phyloP scores from a whole-genome alignment of 108 stramenopile genomes.

The Skeletonema menzelii region DNA sequence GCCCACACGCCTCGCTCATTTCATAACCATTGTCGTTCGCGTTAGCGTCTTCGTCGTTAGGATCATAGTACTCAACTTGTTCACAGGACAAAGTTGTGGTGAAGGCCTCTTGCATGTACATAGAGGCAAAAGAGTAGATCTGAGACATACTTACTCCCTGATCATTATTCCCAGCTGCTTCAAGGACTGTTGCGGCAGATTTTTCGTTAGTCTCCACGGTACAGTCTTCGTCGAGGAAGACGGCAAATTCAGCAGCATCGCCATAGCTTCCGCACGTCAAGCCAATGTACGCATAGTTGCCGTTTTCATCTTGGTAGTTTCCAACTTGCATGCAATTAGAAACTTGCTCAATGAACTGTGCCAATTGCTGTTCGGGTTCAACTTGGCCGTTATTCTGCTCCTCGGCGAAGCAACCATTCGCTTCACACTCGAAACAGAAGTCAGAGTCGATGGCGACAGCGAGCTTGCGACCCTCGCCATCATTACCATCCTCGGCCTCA shows the following conservation, averaged over 20 bases:
- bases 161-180: not conserved
- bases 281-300: conserved; percentile 39
- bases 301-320: not conserved
- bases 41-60: not conserved
- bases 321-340: conserved; percentile 36
- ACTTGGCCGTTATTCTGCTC: conserved; percentile 33
- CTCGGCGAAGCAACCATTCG: conserved; percentile 54
- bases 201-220: conserved; percentile 46
- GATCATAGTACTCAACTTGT: not conserved
- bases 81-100: not conserved
- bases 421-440: conserved; percentile 47
- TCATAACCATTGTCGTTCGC: not conserved
- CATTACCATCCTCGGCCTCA: not conserved
- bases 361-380: conserved; percentile 38
- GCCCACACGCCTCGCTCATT: not conserved
- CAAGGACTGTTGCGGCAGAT: not conserved
- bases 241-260: conserved; percentile 67
- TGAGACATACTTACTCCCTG: not conserved
- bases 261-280: conserved; percentile 69
- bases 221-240: conserved; percentile 77
- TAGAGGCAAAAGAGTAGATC: not conserved
- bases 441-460: conserved; percentile 34
- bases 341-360: conserved; percentile 44
- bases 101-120: conserved; percentile 1
- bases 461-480: not conserved